A percentile compares a stretch with the other conserved stretches of the same genome.
Conservation (phyloP, 2,329 filamentous ascomycete genomes). For the Allantophomopsis lycopodina region DNA sequence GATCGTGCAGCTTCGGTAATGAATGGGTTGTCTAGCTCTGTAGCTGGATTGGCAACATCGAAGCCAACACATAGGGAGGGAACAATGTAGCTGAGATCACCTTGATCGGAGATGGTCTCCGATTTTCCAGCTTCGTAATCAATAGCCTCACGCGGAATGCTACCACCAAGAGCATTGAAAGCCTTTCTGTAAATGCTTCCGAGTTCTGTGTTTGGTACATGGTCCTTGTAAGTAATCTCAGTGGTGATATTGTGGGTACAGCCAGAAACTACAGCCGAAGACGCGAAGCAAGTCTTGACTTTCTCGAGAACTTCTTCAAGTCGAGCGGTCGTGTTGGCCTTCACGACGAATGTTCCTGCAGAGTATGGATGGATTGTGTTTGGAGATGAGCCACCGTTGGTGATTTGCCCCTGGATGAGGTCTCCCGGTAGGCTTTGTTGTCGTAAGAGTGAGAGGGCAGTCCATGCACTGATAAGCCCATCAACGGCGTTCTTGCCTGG, state of each 20-base stretch:
- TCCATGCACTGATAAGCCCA: constrained; percentile 34
- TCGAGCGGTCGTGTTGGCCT: constrained; percentile 25
- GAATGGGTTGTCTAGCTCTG: constrained; percentile 35
- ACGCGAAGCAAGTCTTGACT: constrained; percentile 31
- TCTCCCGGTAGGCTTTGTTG: constrained; percentile 40
- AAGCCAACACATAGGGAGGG: constrained; percentile 39
- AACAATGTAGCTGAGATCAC: constrained; percentile 41
- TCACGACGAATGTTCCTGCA: constrained; percentile 27
- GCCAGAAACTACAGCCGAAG: constrained; percentile 32
- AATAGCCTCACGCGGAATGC: constrained; percentile 21
- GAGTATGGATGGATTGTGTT: constrained; percentile 42
- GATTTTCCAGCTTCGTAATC: constrained; percentile 27
- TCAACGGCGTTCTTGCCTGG: constrained; percentile 38
- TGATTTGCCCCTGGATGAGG: constrained; percentile 33
- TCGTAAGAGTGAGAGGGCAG: constrained; percentile 33
- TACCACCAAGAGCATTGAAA: constrained; percentile 25
- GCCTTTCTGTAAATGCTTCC: constrained; percentile 28
- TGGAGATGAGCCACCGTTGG: constrained; percentile 34
- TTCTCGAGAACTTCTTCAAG: constrained; percentile 26
- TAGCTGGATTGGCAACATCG: constrained; percentile 29
- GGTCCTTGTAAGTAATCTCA: constrained; percentile 33
- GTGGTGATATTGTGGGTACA: constrained; percentile 29
- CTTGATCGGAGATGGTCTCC: constrained; percentile 43
- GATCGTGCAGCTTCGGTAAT: constrained; percentile 37
- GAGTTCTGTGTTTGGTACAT: constrained; percentile 37